Evolutionary conservation across 169 alveolate genomes (phyloP).

Genomic region (Cryptosporidium felis): DNA sequence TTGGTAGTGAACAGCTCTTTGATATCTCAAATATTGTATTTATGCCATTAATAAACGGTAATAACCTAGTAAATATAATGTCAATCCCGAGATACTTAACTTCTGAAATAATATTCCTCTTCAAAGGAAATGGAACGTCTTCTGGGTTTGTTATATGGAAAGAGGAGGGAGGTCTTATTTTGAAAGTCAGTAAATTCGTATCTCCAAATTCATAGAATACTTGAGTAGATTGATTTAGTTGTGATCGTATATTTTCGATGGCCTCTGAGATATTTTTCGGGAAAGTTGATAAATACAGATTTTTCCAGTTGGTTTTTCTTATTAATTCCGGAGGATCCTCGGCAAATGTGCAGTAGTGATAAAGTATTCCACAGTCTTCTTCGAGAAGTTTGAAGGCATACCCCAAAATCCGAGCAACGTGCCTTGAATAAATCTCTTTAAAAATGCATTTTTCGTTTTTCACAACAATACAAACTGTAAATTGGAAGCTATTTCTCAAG

Average conservation of each 20-base stretch:
- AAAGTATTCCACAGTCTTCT: constrained; percentile 64
- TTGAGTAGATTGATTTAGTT: constrained; percentile 8
- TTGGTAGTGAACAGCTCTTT: constrained; percentile 10
- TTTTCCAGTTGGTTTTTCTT: neutral
- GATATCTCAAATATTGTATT: constrained; percentile 54
- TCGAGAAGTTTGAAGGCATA: constrained; percentile 48
- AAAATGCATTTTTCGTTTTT: neutral
- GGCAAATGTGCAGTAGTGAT: constrained; percentile 18
- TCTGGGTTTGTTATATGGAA: neutral
- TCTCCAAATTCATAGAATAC: constrained; percentile 20
- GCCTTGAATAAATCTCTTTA: constrained; percentile 40
- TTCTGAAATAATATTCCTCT: neutral
- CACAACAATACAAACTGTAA: constrained; percentile 52
- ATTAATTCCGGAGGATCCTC: neutral
- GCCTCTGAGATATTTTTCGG: constrained; percentile 22
- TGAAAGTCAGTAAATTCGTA: neutral
- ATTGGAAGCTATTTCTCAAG: constrained; percentile 57
- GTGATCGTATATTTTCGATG: constrained; percentile 13
- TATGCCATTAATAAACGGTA: constrained; percentile 26
- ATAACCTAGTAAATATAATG: constrained; percentile 7
- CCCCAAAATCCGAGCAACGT: constrained; percentile 43
- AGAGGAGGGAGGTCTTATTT: constrained; percentile 36
- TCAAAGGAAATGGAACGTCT: constrained; percentile 40
- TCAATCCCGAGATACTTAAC: constrained; percentile 32
- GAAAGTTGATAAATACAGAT: neutral